Conservation (phyloP, 1,284 basidiomycete species). For the Ustilago esculenta region DNA sequence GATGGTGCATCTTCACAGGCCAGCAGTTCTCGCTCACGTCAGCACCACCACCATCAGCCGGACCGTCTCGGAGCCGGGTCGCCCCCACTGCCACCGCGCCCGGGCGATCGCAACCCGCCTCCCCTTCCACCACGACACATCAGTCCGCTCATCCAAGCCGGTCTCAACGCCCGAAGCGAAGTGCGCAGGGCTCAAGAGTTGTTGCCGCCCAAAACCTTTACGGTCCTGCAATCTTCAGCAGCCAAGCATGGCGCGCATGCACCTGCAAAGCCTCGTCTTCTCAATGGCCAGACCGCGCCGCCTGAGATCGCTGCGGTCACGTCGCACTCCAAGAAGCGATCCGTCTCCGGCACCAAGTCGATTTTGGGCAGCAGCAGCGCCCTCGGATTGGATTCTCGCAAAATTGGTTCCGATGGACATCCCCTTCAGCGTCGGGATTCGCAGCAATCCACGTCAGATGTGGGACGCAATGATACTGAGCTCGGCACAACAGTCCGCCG, state of each 20-base stretch:
- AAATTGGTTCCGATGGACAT: slow-evolving; percentile 13
- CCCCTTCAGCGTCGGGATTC: slow-evolving; percentile 38
- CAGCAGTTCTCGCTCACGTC: slow-evolving; percentile 40
- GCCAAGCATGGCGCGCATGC: slow-evolving; percentile 31
- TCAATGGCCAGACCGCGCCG: slow-evolving; percentile 58
- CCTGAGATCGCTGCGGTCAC: slow-evolving; percentile 35
- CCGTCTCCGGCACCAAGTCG: slow-evolving; percentile 47
- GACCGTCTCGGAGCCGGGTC: slow-evolving; percentile 41
- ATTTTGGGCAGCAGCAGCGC: slow-evolving; percentile 24
- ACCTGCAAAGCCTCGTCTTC: slow-evolving; percentile 47
- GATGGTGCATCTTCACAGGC: slow-evolving; percentile 39
- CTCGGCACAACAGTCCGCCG: slow-evolving; percentile 16
- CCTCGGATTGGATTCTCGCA: slow-evolving; percentile 22
- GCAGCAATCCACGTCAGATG: slow-evolving; percentile 34
- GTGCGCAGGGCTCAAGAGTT: slow-evolving; percentile 60
- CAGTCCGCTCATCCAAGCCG: slow-evolving; percentile 65
- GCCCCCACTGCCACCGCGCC: slow-evolving; percentile 51
- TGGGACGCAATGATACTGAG: slow-evolving; percentile 32
- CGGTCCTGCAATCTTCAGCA: slow-evolving; percentile 59
- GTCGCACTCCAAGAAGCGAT: slow-evolving; percentile 50
- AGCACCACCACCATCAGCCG: slow-evolving; percentile 26
- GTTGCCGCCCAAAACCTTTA: slow-evolving; percentile 65
- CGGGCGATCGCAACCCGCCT: slow-evolving; percentile 45
- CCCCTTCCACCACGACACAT: slow-evolving; percentile 62
- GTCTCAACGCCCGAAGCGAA: slow-evolving; percentile 62